Evolutionary conservation across 2,329 filamentous ascomycete genomes (phyloP), one percentile per base, ranked within the genome.

Genomic region (Epichloe elymi): DNA sequence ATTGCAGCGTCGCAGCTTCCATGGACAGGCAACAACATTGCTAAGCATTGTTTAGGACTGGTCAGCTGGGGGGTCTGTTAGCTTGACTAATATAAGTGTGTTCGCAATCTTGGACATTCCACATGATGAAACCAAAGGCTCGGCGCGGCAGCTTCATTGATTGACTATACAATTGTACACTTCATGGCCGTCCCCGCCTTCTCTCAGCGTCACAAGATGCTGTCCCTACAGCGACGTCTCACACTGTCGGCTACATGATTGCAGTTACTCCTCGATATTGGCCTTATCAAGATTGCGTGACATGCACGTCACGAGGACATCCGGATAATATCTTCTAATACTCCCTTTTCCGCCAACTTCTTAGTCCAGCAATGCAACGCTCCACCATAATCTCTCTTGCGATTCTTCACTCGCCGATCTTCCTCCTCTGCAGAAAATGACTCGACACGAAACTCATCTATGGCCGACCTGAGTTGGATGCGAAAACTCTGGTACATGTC

Each of bases 301-400:
- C 26, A 23, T 35, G 11, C 5, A 23, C 15, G 33, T 49, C 50
- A 58, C 38, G 49, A 57, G 6, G 58, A 57, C 26, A 56, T 53
- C 14, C 59, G 60, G 11, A 70, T 64, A 4, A 68, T 46, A 37
- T 72, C 66, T 56, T 72, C 68, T 51, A 93, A 64, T 2, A 79
- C 67, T 1, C 79, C 80, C 58, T 83, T 82, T 53, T 82, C 79
- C 1, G 84, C 84, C 52, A 94, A 72, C 54, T 77, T 78, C 56
- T 76, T 75, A 43, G 90, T 66, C 82, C 86, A 91, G 38, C 67
- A 71, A 58, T 86, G 80, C 20, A 91, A 73, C 0, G 81, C 78
- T 1, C 80, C 79, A 0, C 79, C 82, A 60, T 86, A 86, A 60
- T 94, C 86, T 59, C 80, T 75, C 59, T 77, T 75, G 2, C 81